Percentiles rank a stretch among this genome's conserved stretches.
Conservation (phyloP, 352 stramenopile genomes). For the Thalassiosira ordinaria region DNA sequence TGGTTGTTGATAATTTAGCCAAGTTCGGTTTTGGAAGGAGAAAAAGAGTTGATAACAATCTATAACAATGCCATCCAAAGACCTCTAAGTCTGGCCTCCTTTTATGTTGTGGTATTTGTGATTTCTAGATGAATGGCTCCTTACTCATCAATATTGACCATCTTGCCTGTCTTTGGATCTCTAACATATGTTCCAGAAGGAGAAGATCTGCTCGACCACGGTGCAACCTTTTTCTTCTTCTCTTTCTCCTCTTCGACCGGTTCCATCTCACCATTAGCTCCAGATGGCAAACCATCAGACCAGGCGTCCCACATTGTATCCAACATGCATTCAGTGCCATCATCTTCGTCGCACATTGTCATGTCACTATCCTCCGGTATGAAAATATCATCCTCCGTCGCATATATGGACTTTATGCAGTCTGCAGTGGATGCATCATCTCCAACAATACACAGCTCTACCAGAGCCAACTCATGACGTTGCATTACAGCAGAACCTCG, state of each 20-base stretch:
- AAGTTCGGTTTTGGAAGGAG: too few relatives aligned
- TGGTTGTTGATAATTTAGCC: too few relatives aligned
- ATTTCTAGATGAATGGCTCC: too few relatives aligned
- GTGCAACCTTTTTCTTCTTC: conserved; percentile 62
- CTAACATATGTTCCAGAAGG: conserved; percentile 76
- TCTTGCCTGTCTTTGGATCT: conserved; percentile 79
- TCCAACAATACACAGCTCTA: conserved; percentile 71
- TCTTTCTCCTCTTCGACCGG: conserved; percentile 41
- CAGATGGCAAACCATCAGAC: conserved; percentile 51
- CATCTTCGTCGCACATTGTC: too few relatives aligned
- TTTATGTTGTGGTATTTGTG: too few relatives aligned
- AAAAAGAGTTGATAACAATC: neutral
- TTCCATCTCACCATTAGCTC: conserved; percentile 10
- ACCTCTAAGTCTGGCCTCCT: too few relatives aligned
- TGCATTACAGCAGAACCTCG: conserved; percentile 71
- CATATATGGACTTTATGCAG: conserved; percentile 56
- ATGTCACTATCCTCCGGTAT: too few relatives aligned
- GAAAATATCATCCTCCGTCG: conserved; percentile 29
- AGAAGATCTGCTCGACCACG: conserved; percentile 77
- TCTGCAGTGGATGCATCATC: conserved; percentile 54
- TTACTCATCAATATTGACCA: conserved; percentile 82
- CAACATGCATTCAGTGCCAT: conserved; percentile 60
- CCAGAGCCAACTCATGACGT: conserved; percentile 69
- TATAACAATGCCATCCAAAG: neutral
- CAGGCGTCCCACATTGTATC: conserved; percentile 64